Percentiles rank a stretch among this genome's conserved stretches.
Evolutionary conservation across 306 rosid species (phyloP).

Genomic region (Quercus rubra): DNA sequence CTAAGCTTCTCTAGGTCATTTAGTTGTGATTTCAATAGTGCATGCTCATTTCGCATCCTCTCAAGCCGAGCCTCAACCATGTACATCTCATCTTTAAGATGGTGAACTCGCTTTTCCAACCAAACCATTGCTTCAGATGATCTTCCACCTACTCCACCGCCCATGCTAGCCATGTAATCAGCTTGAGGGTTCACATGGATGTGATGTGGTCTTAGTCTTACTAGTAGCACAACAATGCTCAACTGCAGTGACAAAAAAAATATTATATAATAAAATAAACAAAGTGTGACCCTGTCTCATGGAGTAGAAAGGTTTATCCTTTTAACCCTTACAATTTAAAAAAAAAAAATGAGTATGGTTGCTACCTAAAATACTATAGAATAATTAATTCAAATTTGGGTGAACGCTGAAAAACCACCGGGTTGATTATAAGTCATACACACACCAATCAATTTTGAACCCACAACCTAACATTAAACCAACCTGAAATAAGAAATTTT

Average conservation of each 20-base stretch:
- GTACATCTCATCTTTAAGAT: slow-evolving; percentile 90
- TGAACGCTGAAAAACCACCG: too few relatives aligned
- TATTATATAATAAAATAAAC: neutral
- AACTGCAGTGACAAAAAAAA: slow-evolving; percentile 58
- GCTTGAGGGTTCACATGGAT: slow-evolving; percentile 60
- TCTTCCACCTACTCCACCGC: slow-evolving; percentile 41
- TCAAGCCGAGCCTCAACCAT: slow-evolving; percentile 84
- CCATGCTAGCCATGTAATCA: slow-evolving; percentile 39
- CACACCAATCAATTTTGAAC: too few relatives aligned
- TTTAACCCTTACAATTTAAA: too few relatives aligned
- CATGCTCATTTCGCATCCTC: slow-evolving; percentile 71
- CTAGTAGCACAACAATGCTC: slow-evolving; percentile 76
- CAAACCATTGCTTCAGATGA: slow-evolving; percentile 56
- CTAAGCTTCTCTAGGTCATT: slow-evolving; percentile 44
- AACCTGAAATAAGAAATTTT: too few relatives aligned
- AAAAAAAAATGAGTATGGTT: too few relatives aligned
- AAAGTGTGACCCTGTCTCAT: neutral
- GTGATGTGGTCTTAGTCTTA: slow-evolving; percentile 82
- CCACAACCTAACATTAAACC: too few relatives aligned
- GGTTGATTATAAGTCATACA: too few relatives aligned
- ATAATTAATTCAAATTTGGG: too few relatives aligned
- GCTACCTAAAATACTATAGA: too few relatives aligned
- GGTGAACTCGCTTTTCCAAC: slow-evolving; percentile 82
- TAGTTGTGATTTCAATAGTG: slow-evolving; percentile 66
- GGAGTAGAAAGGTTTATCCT: too few relatives aligned